Conservation (phyloP, 176 grass and related monocot genomes). For the Cenchrus purpureus region DNA sequence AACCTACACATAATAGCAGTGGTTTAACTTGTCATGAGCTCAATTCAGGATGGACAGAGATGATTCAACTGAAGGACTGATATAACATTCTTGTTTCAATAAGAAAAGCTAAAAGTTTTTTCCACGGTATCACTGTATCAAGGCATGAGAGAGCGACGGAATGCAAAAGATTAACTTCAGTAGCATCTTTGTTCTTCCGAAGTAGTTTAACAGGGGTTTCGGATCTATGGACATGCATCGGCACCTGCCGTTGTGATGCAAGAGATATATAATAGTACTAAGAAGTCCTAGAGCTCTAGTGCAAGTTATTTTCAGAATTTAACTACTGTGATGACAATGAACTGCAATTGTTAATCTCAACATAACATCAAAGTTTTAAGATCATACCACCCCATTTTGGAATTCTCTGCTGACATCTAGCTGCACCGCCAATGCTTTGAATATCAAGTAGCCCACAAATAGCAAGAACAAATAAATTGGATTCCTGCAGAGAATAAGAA, state of each 20-base stretch:
- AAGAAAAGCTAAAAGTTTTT: not conserved
- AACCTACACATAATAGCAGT: conserved; percentile 52
- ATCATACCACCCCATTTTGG: conserved; percentile 75
- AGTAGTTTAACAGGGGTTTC: not conserved
- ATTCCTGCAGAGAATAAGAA: conserved; percentile 68
- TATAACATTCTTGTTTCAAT: not conserved
- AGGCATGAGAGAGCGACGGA: not conserved
- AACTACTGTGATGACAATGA: conserved; percentile 14
- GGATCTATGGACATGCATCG: not conserved
- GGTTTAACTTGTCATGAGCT: not conserved
- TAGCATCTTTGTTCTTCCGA: not conserved
- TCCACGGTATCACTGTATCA: not conserved
- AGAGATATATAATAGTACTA: not conserved
- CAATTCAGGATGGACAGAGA: not conserved
- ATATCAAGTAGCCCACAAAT: conserved; percentile 73
- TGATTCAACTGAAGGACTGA: not conserved
- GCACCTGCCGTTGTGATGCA: conserved; percentile 1
- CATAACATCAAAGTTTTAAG: conserved; percentile 19
- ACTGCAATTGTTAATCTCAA: not conserved
- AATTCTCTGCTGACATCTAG: conserved; percentile 80
- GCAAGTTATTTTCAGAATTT: conserved; percentile 7
- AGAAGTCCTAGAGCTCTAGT: not conserved
- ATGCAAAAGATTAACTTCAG: no score
- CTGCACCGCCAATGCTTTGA: conserved; percentile 74
- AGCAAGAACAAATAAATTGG: conserved; percentile 80